Evolutionary conservation across 108 stramenopile species (phyloP), one percentile per base, ranked within the genome.

Genomic region (Fistulifera pelliculosa): DNA sequence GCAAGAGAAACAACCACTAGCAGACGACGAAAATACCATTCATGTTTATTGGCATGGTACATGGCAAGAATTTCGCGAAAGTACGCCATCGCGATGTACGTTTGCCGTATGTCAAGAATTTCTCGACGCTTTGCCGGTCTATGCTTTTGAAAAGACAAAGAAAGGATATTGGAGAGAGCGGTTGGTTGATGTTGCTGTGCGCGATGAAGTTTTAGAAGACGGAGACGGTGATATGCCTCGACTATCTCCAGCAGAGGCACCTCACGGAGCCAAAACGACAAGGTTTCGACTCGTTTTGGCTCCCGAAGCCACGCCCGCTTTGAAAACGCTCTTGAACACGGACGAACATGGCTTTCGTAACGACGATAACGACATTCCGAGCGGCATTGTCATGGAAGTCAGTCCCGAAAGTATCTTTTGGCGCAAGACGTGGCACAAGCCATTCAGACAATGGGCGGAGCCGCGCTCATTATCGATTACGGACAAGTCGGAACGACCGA

Each of bases 381-480:
- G 61, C 5, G 97, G 97, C 5, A 72, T 82, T 14, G 77, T 83
- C 28, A 62, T 95, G 12, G 98, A 99, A 69, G 91, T 96, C 47
- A 94, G 89, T 65, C 95, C 96, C 12, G 90, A 90, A 54, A 94
- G 83, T 13, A 62, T 94, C 0, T 54, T 85, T 15, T 96, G 17
- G 80, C 75, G 7, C 83, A 96, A 68, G 96, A 95, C 44, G 72
- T 99, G 41, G 84, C 94, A 10, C 65, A 67, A 53, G 60, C 83
- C 6, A 48, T 99, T 39, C 65, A 79, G 39, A 57, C 68, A 41
- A 54, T 70, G 23, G 68, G 85, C 24, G 94, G 92, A 6, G 96
- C 87, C 3, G 96, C 94, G 21, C 66, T 99, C 17, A 72, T 99
- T n/a, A 67, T 99, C 42, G 98, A 99, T 68, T 99, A 99, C 69